phyloP scores from a whole-genome alignment of 495 filamentous ascomycete species.

The Neurospora tetrasperma region DNA sequence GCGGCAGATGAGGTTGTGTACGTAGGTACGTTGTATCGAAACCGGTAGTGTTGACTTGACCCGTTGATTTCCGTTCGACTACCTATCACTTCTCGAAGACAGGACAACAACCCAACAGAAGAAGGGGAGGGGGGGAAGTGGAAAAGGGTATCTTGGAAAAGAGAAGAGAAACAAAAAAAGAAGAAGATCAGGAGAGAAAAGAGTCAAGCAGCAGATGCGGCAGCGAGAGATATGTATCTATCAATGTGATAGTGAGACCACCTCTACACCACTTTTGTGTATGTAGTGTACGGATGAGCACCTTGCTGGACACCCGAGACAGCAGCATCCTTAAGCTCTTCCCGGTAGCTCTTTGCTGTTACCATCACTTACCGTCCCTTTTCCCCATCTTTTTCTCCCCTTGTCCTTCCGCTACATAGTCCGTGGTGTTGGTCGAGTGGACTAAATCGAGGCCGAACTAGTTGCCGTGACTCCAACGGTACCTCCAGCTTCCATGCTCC shows the following conservation, averaged over 20 bases:
- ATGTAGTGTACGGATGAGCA: background rate
- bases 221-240: background rate
- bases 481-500: background rate
- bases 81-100: background rate
- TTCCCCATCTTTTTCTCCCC: background rate
- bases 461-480: background rate
- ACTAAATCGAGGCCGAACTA: background rate
- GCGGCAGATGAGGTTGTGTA: constrained; percentile 3
- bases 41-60: background rate
- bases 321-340: background rate
- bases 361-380: background rate
- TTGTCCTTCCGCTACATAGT: background rate
- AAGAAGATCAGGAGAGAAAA: constrained; percentile 1
- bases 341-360: background rate
- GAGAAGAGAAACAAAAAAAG: background rate
- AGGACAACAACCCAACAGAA: background rate
- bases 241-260: no score
- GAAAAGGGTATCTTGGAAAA: background rate
- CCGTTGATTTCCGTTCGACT: background rate
- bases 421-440: background rate
- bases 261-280: background rate
- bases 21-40: background rate
- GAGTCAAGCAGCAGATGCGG: background rate
- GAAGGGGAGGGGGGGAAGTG: background rate
- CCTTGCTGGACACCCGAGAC: background rate